Evolutionary conservation across 2,329 filamentous ascomycete species (phyloP), one percentile per base, ranked within the genome.

Genomic region (Beauveria australis): DNA sequence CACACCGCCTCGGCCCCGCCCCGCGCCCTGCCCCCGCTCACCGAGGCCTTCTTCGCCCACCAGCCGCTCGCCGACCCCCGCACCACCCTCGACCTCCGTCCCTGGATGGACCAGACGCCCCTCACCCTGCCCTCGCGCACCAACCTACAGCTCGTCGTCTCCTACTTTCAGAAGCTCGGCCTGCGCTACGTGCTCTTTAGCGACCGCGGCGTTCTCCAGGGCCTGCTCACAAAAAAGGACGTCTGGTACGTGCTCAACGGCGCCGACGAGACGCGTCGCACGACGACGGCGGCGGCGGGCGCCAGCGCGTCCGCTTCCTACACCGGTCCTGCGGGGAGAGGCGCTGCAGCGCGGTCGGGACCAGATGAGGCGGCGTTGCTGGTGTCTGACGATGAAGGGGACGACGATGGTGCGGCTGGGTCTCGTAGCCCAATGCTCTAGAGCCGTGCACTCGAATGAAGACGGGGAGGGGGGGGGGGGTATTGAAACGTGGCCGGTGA

Each of bases 21-120:
- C 8, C 81, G 85, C 47, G 81, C 79, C 53, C 78, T 95, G 1
- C 79, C 87, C 0, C 79, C 81, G 1, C 86, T 89, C 63, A 89
- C 92, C 0, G 89, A 93, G 70, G 88, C 88, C 48, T 92, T 89
- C 74, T 97, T 99, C 75, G 82, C 85, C 1, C 90, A 95, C 70
- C 89, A 92, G 69, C 87, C 89, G 2, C 85, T 93, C 59, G 88
- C 89, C 1, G 91, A 96, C 68, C 89, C 90, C 0, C 79, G 82
- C 22, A 81, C 85, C 18, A 92, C 88, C 1, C 84, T 99, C 44
- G 94, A 99, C 74, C 81, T 99, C 12, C 81, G 93, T 8, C 92
- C 92, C 2, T 99, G 94, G 94, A 97, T 99, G 92, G 94, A 99
- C 73, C 93, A 97, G 73, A 99, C 94, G 0, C 94, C 94, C 0